These are phyloP conservation scores for Trypanosoma lewisi DNA, from an alignment of 208 protist species.

Conservation along the genomic window DNA sequence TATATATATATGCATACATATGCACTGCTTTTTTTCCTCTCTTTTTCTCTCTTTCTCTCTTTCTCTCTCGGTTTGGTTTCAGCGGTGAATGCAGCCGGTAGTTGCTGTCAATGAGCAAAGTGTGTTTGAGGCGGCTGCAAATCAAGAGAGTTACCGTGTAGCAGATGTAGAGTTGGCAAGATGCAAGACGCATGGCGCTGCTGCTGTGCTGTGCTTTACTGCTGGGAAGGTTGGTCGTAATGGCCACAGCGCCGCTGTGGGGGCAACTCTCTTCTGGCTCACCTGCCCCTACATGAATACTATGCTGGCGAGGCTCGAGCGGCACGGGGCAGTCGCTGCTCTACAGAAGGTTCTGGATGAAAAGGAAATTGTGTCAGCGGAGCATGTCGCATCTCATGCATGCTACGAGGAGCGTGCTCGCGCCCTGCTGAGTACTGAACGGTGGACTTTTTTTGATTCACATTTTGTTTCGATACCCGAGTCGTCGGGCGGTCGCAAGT, in stretches of 20 bases:
- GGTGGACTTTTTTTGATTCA: conserved; percentile 64
- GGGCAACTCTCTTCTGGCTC: conserved; percentile 82
- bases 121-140: conserved; percentile 52
- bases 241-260: conserved; percentile 63
- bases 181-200: conserved; percentile 47
- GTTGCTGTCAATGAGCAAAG: conserved; percentile 12
- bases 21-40: background rate
- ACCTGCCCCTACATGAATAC: conserved; percentile 82
- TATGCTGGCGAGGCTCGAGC: conserved; percentile 72
- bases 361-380: conserved; percentile 15
- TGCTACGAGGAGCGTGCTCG: conserved; percentile 41
- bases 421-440: conserved; percentile 35
- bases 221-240: conserved; percentile 75
- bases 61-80: background rate
- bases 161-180: conserved; percentile 56
- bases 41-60: background rate
- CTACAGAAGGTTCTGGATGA: conserved; percentile 31
- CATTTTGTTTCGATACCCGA: conserved; percentile 47
- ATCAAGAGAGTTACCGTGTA: conserved; percentile 58
- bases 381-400: conserved; percentile 62
- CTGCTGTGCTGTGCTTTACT: conserved; percentile 72
- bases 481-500: conserved; percentile 34
- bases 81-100: background rate
- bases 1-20: conserved; percentile 8
- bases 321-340: conserved; percentile 43